A percentile compares a stretch with the other conserved stretches of the same genome.
phyloP scores from a whole-genome alignment of 2,329 filamentous ascomycete species.

The Penicillium hordei region DNA sequence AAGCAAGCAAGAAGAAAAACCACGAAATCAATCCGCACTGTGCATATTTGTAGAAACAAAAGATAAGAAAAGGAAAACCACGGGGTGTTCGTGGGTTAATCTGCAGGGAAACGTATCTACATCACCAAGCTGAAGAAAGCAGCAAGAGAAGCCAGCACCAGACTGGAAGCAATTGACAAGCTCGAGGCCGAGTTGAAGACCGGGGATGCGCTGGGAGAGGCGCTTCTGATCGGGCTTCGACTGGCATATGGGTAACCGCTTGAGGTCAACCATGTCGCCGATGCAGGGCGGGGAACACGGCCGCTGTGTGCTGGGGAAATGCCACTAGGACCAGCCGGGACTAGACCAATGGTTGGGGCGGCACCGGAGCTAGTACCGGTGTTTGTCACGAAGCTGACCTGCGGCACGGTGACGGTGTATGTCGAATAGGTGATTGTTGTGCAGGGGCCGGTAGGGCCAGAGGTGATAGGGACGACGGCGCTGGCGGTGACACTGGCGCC shows the following conservation, averaged over 20 bases:
- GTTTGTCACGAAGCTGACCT: slow-evolving; percentile 44
- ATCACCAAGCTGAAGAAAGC: slow-evolving; percentile 15
- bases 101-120: background rate
- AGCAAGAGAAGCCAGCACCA: slow-evolving; percentile 15
- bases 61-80: background rate
- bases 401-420: slow-evolving; percentile 47
- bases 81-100: background rate
- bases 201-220: slow-evolving; percentile 11
- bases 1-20: background rate
- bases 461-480: slow-evolving; percentile 25
- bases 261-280: slow-evolving; percentile 14
- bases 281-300: slow-evolving; percentile 22
- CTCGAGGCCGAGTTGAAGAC: slow-evolving; percentile 17
- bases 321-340: slow-evolving; percentile 26
- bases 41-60: slow-evolving; percentile 5
- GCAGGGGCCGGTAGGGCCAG: slow-evolving; percentile 30
- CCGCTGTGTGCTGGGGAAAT: slow-evolving; percentile 21
- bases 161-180: slow-evolving; percentile 11
- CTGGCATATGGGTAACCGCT: slow-evolving; percentile 3
- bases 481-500: slow-evolving; percentile 39
- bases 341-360: slow-evolving; percentile 33
- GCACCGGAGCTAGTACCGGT: slow-evolving; percentile 19
- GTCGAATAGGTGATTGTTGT: slow-evolving; percentile 46
- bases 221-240: background rate
- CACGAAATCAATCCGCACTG: background rate